Evolutionary conservation across 1,284 basidiomycete genomes (phyloP).

Genomic region (Sanguinoderma infundibulare): DNA sequence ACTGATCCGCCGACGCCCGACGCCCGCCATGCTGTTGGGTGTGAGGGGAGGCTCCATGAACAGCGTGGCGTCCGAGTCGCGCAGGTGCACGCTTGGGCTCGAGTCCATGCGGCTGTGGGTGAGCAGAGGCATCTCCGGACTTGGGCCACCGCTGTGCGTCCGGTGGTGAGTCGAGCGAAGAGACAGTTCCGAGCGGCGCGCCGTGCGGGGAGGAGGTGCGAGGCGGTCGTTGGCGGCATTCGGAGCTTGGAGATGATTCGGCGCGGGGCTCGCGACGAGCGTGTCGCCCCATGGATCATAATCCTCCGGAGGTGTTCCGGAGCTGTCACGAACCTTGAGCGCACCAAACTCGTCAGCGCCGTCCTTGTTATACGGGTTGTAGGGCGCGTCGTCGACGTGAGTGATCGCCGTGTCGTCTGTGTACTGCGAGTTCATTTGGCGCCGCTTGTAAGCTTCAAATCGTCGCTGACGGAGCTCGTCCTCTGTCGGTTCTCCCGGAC

Average conservation of each 20-base stretch:
- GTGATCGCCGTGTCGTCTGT: constrained; percentile 41
- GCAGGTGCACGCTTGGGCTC: constrained; percentile 2
- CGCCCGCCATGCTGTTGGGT: constrained; percentile 29
- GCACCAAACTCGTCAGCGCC: constrained; percentile 33
- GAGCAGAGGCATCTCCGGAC: constrained; percentile 38
- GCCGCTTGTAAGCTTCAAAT: constrained; percentile 36
- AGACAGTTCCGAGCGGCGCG: constrained; percentile 6
- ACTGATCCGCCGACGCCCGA: constrained; percentile 20
- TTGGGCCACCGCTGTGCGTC: constrained; percentile 27
- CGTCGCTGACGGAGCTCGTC: constrained; percentile 37
- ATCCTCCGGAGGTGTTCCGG: constrained; percentile 10
- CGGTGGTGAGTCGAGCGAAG: constrained; percentile 32
- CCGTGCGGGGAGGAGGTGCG: constrained; percentile 11
- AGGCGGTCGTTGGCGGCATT: neutral
- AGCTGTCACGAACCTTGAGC: constrained; percentile 10
- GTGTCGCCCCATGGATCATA: constrained; percentile 25
- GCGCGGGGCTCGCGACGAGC: constrained; percentile 29
- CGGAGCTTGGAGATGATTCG: constrained; percentile 3
- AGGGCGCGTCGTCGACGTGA: constrained; percentile 26
- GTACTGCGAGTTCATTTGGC: constrained; percentile 34
- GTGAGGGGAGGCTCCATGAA: constrained; percentile 7
- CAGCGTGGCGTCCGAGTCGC: constrained; percentile 20
- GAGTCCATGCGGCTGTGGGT: constrained; percentile 33
- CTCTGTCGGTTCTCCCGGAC: constrained; percentile 30
- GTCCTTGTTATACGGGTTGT: constrained; percentile 20